A percentile compares a stretch with the other conserved stretches of the same genome.
Conservation (phyloP, 1,139 yeast genomes). For the Neolecta irregularis region DNA sequence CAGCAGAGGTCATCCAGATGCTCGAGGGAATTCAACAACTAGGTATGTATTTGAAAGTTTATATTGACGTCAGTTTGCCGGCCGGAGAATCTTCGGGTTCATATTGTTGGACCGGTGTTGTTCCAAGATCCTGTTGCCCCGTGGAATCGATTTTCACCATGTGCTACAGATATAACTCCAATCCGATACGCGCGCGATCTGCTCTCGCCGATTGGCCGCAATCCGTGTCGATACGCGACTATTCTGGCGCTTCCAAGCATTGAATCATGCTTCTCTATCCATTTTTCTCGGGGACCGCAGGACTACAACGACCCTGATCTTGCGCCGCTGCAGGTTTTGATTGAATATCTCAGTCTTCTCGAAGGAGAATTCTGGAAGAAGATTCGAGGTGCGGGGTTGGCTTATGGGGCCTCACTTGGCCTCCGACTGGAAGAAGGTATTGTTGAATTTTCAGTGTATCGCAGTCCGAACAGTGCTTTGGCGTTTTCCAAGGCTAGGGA, state of each 20-base stretch:
- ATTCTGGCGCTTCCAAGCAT: constrained; percentile 70
- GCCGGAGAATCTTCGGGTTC: constrained; percentile 46
- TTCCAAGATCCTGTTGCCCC: constrained; percentile 39
- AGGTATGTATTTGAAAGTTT: too few relatives aligned
- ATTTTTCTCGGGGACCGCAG: constrained; percentile 48
- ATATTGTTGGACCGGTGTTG: constrained; percentile 54
- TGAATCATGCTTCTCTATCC: constrained; percentile 62
- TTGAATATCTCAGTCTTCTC: constrained; percentile 65
- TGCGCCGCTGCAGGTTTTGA: constrained; percentile 55
- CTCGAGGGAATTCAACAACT: too few relatives aligned
- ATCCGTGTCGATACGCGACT: constrained; percentile 37
- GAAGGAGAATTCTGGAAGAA: constrained; percentile 98
- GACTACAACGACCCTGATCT: constrained; percentile 53
- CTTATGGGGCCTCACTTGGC: constrained; percentile 76
- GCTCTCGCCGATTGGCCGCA: constrained; percentile 41
- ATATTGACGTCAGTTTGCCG: too few relatives aligned
- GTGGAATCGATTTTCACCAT: constrained; percentile 35
- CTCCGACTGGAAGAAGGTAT: too few relatives aligned
- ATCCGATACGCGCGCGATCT: constrained; percentile 43
- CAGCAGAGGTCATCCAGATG: too few relatives aligned
- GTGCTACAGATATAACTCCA: constrained; percentile 3
- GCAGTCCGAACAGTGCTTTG: constrained; percentile 51
- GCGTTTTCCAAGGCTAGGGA: constrained; percentile 54
- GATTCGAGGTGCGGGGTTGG: constrained; percentile 87
- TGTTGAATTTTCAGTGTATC: constrained; percentile 49